These are phyloP conservation scores for Lasiodiplodia hormozganensis DNA, from an alignment of 2,329 filamentous ascomycete species.

Conservation along the genomic window DNA sequence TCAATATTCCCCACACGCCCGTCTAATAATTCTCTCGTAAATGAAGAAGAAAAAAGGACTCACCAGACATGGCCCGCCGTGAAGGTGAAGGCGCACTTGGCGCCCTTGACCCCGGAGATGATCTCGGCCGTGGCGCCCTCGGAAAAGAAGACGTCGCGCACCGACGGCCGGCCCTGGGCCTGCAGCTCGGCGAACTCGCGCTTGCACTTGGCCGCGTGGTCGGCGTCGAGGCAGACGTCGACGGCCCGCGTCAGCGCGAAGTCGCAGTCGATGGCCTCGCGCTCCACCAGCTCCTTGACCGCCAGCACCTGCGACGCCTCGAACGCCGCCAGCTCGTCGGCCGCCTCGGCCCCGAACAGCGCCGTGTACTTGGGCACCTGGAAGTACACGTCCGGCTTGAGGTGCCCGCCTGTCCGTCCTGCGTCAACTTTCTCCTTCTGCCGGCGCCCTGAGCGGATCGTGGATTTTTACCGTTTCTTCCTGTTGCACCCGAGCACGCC, in stretches of 20 bases:
- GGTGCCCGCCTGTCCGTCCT: constrained; percentile 19
- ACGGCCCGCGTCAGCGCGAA: constrained; percentile 36
- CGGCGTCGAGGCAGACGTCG: constrained; percentile 30
- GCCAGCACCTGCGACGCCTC: constrained; percentile 30
- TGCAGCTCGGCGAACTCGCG: constrained; percentile 26
- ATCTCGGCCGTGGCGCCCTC: constrained; percentile 31
- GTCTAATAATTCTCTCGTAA: too few relatives aligned
- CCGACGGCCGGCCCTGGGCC: constrained; percentile 26
- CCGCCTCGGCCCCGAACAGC: constrained; percentile 27
- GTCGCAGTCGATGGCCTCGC: constrained; percentile 36
- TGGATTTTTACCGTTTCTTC: constrained; percentile 42
- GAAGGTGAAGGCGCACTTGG: constrained; percentile 34
- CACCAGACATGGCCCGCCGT: constrained; percentile 27
- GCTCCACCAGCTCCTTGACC: constrained; percentile 35
- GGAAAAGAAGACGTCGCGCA: constrained; percentile 35
- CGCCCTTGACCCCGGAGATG: constrained; percentile 35
- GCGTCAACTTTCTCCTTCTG: background rate
- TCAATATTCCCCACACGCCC: too few relatives aligned
- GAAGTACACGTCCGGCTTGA: constrained; percentile 46
- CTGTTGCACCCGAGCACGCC: constrained; percentile 38
- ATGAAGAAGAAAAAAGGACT: constrained; percentile 30
- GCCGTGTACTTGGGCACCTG: constrained; percentile 34
- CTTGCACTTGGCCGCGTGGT: constrained; percentile 30
- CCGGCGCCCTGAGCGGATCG: background rate
- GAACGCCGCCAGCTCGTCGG: constrained; percentile 32